A percentile compares a stretch with the other conserved stretches of the same genome.
Conservation (phyloP, 2,329 filamentous ascomycete genomes). For the Tolypocladium cylindrosporum region DNA sequence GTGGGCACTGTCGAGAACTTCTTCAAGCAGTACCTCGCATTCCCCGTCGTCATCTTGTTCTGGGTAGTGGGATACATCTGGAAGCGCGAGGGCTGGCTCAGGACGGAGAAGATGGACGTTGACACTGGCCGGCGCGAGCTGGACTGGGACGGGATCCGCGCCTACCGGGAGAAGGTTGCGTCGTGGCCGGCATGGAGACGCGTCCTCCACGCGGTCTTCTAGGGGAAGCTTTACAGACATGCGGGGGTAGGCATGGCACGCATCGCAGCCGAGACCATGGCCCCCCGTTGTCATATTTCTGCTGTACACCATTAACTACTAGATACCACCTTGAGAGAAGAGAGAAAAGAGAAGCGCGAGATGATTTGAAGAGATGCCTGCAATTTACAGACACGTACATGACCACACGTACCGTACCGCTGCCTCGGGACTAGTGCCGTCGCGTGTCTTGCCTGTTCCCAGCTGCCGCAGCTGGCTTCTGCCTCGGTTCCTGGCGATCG, state of each 20-base stretch:
- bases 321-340: conserved; percentile 10
- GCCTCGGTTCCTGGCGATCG: neutral
- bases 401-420: neutral
- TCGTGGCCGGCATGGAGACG: conserved; percentile 42
- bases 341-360: neutral
- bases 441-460: neutral
- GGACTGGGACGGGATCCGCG: conserved; percentile 55
- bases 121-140: conserved; percentile 56
- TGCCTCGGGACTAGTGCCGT: neutral
- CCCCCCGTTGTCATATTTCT: conserved; percentile 1
- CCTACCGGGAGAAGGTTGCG: conserved; percentile 37
- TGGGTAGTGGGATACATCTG: conserved; percentile 51
- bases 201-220: conserved; percentile 26
- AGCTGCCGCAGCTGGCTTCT: neutral
- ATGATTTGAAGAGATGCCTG: neutral
- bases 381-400: no score
- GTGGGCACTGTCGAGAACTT: conserved; percentile 36
- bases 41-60: conserved; percentile 45
- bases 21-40: conserved; percentile 45
- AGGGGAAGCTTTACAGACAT: conserved; percentile 4
- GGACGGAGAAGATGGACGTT: conserved; percentile 52
- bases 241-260: neutral
- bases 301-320: conserved; percentile 10
- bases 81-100: conserved; percentile 55
- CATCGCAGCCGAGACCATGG: neutral